Evolutionary conservation across 148 eudicot genomes (phyloP).

Genomic region (Rhododendron simsii): DNA sequence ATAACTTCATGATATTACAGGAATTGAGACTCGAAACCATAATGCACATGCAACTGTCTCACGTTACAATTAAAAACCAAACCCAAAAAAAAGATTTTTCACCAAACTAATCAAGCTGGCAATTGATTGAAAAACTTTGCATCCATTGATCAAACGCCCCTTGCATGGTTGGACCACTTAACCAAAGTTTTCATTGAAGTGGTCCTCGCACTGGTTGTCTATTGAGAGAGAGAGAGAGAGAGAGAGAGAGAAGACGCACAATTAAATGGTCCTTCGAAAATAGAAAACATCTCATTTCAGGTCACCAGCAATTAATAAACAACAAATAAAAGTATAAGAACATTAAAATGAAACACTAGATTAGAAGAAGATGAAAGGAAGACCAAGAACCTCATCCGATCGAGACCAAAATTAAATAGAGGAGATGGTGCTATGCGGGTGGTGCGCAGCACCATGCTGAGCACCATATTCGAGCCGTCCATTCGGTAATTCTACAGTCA

Average conservation of each 20-base stretch:
- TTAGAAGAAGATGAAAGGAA: background rate
- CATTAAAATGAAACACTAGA: background rate
- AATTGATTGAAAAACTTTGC: background rate
- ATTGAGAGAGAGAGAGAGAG: background rate
- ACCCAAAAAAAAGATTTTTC: background rate
- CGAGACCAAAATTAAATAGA: background rate
- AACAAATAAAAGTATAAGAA: no score
- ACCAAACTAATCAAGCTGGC: slow-evolving; percentile 8
- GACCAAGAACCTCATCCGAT: background rate
- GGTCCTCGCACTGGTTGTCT: slow-evolving; percentile 1
- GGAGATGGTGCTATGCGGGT: no score
- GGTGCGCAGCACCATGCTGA: no score
- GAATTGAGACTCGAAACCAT: background rate
- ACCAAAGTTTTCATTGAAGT: background rate
- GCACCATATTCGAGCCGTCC: no score
- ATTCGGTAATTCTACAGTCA: no score
- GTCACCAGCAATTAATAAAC: background rate
- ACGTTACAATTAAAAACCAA: background rate
- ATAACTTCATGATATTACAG: background rate
- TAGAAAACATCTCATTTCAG: background rate
- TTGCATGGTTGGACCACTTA: slow-evolving; percentile 6
- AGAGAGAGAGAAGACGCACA: background rate
- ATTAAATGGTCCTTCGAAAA: background rate
- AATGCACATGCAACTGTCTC: background rate
- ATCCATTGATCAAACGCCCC: background rate